Base-by-base conservation (phyloP, 495 filamentous ascomycete species). In the Cairneyella variabilis region DNA sequence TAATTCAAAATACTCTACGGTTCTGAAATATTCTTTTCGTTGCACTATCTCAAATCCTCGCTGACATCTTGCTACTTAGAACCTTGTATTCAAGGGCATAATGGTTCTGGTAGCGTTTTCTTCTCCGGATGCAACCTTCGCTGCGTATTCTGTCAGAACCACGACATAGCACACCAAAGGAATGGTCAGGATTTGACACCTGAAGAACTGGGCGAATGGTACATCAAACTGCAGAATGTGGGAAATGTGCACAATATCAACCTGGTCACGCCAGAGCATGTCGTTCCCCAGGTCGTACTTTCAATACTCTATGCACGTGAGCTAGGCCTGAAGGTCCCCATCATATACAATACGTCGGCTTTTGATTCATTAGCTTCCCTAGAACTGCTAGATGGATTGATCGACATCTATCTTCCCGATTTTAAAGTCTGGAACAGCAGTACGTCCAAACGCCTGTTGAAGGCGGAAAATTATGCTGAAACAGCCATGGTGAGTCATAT, bases 81-180 rank as follows among this genome's bases (percentile, higher is more conserved):
- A 57, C 85, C 86, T 0, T 89, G 85, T 63, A 82, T 90, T 30
- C 86, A 90, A 64, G 87, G 86, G 17, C 83, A 83, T 59, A 76
- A 85, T 62, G 87, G 88, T 9, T 84, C 78, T 53, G 88, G 87
- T 36, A 76, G 82, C 7, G 85, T 90, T 44, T 91, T 90, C 72
- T 90, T 90, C 63, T 69, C 74, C 25, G 83, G 82, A 11, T 90
- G 86, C 61, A 90, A 88, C 65, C 64, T 90, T 30, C 78, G 86
- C 14, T 90, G 88, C 64, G 83, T 88, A 0, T 91, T 91, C 62
- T 92, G 88, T 65, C 87, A 91, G 64, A 91, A 91, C 69, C 78
- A 89, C 66, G 86, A 89, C 41, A 91, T 91, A 32, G 76, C 86
- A 1, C 87, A 91, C 56, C 77, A 83, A 60, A 72, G 80, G 7